Evolutionary conservation across 176 grass and related monocot genomes (phyloP), one percentile per base, ranked within the genome.

Genomic region (Saccharum spontaneum): DNA sequence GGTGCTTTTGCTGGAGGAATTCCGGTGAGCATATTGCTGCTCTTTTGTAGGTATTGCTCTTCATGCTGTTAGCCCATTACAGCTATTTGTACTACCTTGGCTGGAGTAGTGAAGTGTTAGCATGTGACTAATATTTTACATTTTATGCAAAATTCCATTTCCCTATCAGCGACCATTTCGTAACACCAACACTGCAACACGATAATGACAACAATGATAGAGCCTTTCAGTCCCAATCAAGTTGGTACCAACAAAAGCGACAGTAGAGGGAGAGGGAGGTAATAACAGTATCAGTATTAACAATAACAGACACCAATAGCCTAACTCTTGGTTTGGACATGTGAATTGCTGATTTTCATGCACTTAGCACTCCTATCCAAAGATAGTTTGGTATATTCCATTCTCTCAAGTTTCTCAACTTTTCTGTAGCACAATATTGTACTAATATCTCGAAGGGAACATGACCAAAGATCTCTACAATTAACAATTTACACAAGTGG

Each of bases 1-100:
- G 93, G 90, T 68, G 88, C 39, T 82, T 98, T 98, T 90, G 91
- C 91, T 87, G 93, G 88, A 87, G 89, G 93, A 95, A 92, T 98
- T 91, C 96, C 91, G 96, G 96, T 98, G 96, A 95, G 96, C 96
- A 92, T 92, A 95, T 86, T 90, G 90, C 90, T 92, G 79, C 85
- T 90, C 79, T 89, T 83, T 93, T 95, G 77, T 98, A 98, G 89
- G 96, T 95, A 95, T 92, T 90, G 63, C 81, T 98, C 87, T 88
- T 88, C 79, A 82, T 87, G 76, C 84, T 90, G 80, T 80, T 82
- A 34, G 70, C 57, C 34, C 76, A 73, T 90, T 79, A 43, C 37
- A 41, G 86, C 49, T 71, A 54, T 81, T 64, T 74, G 66, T 38
- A 78, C 39, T 41, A 13, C 50, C 69, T 81, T 18, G 79, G 71